Evolutionary conservation across 306 rosid species (phyloP), one percentile per base, ranked within the genome.

Genomic region (Dalbergia oliveri): DNA sequence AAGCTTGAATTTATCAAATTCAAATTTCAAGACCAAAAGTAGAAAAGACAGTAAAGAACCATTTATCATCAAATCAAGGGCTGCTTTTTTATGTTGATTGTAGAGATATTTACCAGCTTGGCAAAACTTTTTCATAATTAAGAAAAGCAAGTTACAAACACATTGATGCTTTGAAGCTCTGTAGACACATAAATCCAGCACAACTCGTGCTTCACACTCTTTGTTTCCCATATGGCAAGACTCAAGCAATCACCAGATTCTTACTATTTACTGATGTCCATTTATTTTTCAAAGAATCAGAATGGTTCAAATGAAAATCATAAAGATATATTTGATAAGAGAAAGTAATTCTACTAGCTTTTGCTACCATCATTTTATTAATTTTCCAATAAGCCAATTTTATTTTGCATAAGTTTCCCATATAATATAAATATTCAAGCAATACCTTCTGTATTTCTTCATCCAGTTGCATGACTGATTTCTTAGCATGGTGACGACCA

Each of bases 401-500:
- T 50, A 41, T 68, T 49, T 81, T 60, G 9, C 39, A 26, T 26
- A 41, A 60, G 50, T 21, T 18, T 68, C 18, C 15, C 49, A 15
- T 76, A 10, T 26, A 21, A 50, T 60, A 76, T 11, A 39, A 26
- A 33, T 21, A 58, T 63, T 51, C 31, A 63, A 54, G 31, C 66
- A 75, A 73, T 64, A 93, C 98, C 94, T 91, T 93, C 19, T 87
- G 78, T 71, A 91, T 66, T 88, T 91, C 90, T 84, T 91, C 97
- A 84, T 89, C 90, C 65, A 91, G 91, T 86, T 91, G 94, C 64
- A 59, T 11, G 49, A 87, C 76, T 11, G 97, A 91, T 81, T 89
- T 93, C 91, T 88, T 89, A 9, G 97, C 98, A 78, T 93, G 97
- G 77, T 91, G 88, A 83, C 88, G 94, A 57, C 98, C 98, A 84